phyloP scores from a whole-genome alignment of 306 rosid species.

The Vigna reflexopilosa region DNA sequence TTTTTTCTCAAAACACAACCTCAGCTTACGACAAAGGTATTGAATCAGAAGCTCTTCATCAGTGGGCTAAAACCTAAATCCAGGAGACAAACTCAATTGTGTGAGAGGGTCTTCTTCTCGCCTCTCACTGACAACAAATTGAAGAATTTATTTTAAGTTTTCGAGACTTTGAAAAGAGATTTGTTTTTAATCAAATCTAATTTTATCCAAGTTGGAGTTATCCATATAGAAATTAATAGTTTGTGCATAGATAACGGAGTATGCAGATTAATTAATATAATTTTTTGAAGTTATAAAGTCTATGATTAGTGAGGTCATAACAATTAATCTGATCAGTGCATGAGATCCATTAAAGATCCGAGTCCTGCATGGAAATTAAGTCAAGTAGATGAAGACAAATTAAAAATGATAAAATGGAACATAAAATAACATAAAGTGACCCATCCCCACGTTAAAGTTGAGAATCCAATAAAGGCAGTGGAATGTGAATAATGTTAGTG shows the following conservation, averaged over 20 bases:
- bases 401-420: constrained; percentile 7
- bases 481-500: constrained; percentile 46
- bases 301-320: not conserved
- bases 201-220: not conserved
- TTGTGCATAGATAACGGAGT: not conserved
- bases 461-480: constrained; percentile 31
- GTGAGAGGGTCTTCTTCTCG: no score
- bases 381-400: not conserved
- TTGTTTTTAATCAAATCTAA: not conserved
- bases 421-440: constrained; percentile 12
- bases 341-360: not conserved
- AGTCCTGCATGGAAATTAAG: not conserved
- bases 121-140: no score
- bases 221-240: no score
- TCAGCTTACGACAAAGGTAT: no score
- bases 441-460: constrained; percentile 32
- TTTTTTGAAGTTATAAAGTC: no score
- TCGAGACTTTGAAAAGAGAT: no score
- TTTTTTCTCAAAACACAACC: no score
- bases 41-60: no score
- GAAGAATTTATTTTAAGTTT: no score
- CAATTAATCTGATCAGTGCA: not conserved
- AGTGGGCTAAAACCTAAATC: no score
- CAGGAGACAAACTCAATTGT: no score
- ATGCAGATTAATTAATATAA: no score